Conservation (phyloP, 306 rosid species). For the Fagus crenata region DNA sequence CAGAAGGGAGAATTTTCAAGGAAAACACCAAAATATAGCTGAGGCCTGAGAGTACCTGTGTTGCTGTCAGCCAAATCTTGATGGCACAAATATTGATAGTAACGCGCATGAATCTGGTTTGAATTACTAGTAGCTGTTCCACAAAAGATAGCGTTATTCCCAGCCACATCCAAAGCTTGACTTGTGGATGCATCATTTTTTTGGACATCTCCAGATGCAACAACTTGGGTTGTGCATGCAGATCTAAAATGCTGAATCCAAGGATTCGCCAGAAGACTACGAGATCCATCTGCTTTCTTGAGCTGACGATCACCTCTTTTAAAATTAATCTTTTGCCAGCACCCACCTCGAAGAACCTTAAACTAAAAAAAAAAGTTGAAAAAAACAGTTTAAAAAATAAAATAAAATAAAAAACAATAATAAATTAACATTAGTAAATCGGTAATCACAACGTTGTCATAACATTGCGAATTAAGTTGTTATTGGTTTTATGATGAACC, state of each 20-base stretch:
- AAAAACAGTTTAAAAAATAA: not conserved
- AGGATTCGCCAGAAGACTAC: constrained; percentile 40
- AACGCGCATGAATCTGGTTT: constrained; percentile 20
- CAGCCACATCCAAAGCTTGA: constrained; percentile 17
- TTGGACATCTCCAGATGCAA: constrained; percentile 24
- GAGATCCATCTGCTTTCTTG: constrained; percentile 23
- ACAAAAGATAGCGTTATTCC: constrained; percentile 26
- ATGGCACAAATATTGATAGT: constrained; percentile 19
- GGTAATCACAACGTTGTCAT: too few relatives aligned
- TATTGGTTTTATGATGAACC: too few relatives aligned
- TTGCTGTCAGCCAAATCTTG: constrained; percentile 33
- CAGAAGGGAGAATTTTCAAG: not conserved
- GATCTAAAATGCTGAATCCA: constrained; percentile 63
- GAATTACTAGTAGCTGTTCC: constrained; percentile 16
- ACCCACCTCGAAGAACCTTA: constrained; percentile 58
- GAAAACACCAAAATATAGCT: constrained; percentile 16
- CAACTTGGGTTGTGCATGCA: constrained; percentile 35
- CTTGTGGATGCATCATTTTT: constrained; percentile 10
- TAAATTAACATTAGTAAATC: too few relatives aligned
- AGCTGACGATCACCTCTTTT: constrained; percentile 37
- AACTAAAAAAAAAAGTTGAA: constrained; percentile 31
- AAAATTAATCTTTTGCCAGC: constrained; percentile 53
- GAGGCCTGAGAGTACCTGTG: constrained; percentile 36
- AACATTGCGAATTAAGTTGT: too few relatives aligned
- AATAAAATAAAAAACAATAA: not conserved